Conservation (phyloP, 75 land plant species). For the Larix kaempferi region DNA sequence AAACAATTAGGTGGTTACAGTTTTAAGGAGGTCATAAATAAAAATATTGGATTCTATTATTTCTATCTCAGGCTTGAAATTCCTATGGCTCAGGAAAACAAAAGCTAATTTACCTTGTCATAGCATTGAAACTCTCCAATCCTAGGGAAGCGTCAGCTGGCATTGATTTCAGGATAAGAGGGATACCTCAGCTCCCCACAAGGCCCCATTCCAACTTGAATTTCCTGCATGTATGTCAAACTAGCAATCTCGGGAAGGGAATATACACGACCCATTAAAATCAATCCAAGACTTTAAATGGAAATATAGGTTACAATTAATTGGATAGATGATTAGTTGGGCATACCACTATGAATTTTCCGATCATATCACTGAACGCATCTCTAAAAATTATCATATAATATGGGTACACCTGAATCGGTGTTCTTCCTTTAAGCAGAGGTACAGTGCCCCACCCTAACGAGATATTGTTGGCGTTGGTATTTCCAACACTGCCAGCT, state of each 20-base stretch:
- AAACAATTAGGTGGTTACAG: background rate
- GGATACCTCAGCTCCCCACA: constrained; percentile 83
- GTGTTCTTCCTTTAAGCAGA: constrained; percentile 82
- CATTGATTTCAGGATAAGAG: constrained; percentile 41
- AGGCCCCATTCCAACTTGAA: constrained; percentile 87
- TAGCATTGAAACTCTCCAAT: constrained; percentile 75
- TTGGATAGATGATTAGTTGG: background rate
- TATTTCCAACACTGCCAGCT: too few relatives aligned
- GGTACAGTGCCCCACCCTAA: constrained; percentile 82
- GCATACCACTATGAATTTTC: constrained; percentile 37
- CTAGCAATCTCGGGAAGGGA: background rate
- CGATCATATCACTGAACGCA: constrained; percentile 38
- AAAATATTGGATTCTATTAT: background rate
- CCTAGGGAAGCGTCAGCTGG: constrained; percentile 33
- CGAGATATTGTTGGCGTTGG: too few relatives aligned
- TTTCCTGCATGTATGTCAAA: constrained; percentile 34
- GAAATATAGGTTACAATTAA: too few relatives aligned
- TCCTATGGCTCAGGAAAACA: background rate
- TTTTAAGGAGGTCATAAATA: too few relatives aligned
- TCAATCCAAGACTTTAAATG: background rate
- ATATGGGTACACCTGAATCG: constrained; percentile 77
- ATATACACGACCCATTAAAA: background rate
- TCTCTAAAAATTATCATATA: constrained; percentile 73
- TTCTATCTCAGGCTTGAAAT: background rate
- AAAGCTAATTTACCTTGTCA: constrained; percentile 44